A percentile compares a stretch with the other conserved stretches of the same genome.
Evolutionary conservation across 2,329 filamentous ascomycete genomes (phyloP).

Genomic region (Ascosphaera apis): DNA sequence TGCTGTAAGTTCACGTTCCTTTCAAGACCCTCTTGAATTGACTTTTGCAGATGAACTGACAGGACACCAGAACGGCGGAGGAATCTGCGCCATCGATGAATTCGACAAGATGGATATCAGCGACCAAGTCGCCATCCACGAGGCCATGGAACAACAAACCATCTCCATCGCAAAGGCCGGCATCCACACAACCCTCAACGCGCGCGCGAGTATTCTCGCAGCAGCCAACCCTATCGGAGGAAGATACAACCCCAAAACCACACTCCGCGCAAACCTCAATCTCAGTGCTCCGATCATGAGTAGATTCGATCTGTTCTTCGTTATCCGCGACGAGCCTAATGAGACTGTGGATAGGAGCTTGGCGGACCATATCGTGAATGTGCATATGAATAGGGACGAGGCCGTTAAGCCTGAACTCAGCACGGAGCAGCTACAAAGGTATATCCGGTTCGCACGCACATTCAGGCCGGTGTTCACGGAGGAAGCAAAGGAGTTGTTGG

Average conservation of each 20-base stretch:
- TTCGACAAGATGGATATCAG: constrained; percentile 99
- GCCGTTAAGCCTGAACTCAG: constrained; percentile 84
- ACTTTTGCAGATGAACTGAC: constrained; percentile 97
- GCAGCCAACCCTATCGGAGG: constrained; percentile 96
- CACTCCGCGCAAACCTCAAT: constrained; percentile 98
- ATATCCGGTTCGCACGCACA: constrained; percentile 86
- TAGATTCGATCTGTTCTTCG: constrained; percentile 99
- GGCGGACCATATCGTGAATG: constrained; percentile 88
- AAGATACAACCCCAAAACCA: constrained; percentile 95
- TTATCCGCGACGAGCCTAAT: constrained; percentile 87
- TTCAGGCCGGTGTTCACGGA: constrained; percentile 84
- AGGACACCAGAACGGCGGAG: constrained; percentile 87
- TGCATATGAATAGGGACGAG: constrained; percentile 79
- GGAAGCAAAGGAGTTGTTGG: constrained; percentile 64
- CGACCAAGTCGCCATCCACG: constrained; percentile 93
- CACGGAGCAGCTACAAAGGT: constrained; percentile 88
- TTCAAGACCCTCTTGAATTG: constrained; percentile 94
- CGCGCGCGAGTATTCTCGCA: constrained; percentile 85
- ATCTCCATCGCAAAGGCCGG: constrained; percentile 97
- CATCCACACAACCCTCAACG: constrained; percentile 92
- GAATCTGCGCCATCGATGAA: constrained; percentile 97
- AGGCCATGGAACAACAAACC: constrained; percentile 99
- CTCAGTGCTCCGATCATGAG: constrained; percentile 66
- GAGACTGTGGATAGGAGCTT: constrained; percentile 76
- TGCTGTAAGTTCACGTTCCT: constrained; percentile 91